These are phyloP conservation scores for Pelargonium exstipulatum DNA, from an alignment of 441 rosid species.

Conservation along the genomic window DNA sequence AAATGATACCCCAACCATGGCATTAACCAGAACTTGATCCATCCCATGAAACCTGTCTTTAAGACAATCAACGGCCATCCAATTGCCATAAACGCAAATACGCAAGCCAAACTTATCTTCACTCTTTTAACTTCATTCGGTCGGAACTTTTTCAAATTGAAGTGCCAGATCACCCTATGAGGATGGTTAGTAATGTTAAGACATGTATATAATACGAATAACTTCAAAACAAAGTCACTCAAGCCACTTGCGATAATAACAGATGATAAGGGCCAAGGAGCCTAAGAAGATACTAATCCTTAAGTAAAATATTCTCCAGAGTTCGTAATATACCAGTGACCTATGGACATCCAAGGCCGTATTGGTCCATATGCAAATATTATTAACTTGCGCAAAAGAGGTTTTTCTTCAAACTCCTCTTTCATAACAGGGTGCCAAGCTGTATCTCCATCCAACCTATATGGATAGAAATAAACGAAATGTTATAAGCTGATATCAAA, in stretches of 20 bases:
- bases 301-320: neutral
- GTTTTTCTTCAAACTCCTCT: conserved; percentile 55
- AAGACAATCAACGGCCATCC: conserved; percentile 89
- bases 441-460: conserved; percentile 76
- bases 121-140: conserved; percentile 68
- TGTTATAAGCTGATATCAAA: neutral
- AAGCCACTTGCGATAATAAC: neutral
- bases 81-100: conserved; percentile 76
- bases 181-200: conserved; percentile 17
- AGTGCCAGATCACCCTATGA: conserved; percentile 77
- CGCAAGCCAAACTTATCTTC: conserved; percentile 87
- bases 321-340: conserved; percentile 52
- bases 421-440: conserved; percentile 88
- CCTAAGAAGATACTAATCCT: neutral
- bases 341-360: conserved; percentile 94
- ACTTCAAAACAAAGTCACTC: conserved; percentile 8
- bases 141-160: conserved; percentile 74
- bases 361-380: conserved; percentile 77
- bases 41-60: conserved; percentile 70
- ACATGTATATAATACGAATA: conserved; percentile 14
- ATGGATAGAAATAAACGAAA: conserved; percentile 8
- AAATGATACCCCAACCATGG: conserved; percentile 96
- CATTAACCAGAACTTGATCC: conserved; percentile 91
- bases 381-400: conserved; percentile 59
- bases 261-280: neutral